Base-by-base conservation (phyloP, 106 monocot species). In the Cymbidium sinense region DNA sequence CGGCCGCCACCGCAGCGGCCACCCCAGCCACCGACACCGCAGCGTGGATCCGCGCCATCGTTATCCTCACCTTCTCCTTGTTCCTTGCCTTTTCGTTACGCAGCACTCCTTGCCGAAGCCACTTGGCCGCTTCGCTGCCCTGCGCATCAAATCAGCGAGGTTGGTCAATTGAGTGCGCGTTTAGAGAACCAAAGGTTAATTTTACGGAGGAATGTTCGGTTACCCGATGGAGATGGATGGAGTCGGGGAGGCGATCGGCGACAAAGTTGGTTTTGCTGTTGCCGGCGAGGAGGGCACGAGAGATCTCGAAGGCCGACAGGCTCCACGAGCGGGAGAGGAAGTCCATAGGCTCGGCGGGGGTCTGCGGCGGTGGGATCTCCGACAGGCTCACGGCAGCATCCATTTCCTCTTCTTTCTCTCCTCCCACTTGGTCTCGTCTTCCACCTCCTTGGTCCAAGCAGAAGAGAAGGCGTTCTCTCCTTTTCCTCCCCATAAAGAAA, bases 251-350 rank as follows among this genome's bases (percentile, higher is more conserved):
- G 72, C 35, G 21, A 13, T 73, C 43, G 73, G 19, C 25, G 10
- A 43, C 25, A 23, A 43, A 12, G 0, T 27, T 43, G n/a, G 39
- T 43, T 76, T 80, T 87, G 37, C 82, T 85, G 27, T 76, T 93
- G 1, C 74, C 82, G 47, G 77, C 54, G 23, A 91, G 75, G 7
- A 96, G 78, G n/a, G 91, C 91, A 54, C 82, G 89, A 19, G 96
- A 93, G 64, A 94, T 93, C 84, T 93, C 96, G 6, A 84, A 77
- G 2, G 93, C 91, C 13, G 96, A 96, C 74, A 93, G 84, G 77
- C 85, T 89, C 96, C 93, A 96, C 21, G 96, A 91, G 74, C 91
- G 80, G 35, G 96, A 87, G 39, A 96, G 79, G 83, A 91, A 93
- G 73, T 93, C 93, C 93, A 96, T 91, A 15, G 96, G 91, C 78